Conservation (phyloP, 495 filamentous ascomycete species). For the Oidiodendron maius region DNA sequence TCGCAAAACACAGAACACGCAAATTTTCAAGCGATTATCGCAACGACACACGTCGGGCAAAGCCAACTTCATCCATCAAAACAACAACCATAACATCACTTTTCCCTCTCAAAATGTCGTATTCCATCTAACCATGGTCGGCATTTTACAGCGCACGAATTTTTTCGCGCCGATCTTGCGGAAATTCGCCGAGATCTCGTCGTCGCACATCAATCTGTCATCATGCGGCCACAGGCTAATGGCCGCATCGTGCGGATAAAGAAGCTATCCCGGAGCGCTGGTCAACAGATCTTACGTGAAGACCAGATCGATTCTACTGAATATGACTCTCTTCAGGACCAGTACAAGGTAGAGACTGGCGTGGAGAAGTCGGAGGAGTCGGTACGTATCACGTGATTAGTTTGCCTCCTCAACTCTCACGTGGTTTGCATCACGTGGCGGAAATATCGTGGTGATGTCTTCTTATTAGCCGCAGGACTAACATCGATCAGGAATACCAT, state of each 20-base stretch:
- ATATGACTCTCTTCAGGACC: conserved; percentile 40
- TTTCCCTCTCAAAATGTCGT: background rate
- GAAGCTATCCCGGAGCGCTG: conserved; percentile 85
- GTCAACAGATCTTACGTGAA: conserved; percentile 79
- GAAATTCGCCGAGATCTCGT: conserved; percentile 19
- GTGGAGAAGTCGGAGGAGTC: conserved; percentile 96
- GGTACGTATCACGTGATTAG: conserved; percentile 65
- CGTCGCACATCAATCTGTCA: conserved; percentile 39
- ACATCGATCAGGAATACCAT: conserved; percentile 82
- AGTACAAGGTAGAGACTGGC: conserved; percentile 80
- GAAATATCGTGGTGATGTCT: conserved; percentile 16
- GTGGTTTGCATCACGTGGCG: conserved; percentile 19
- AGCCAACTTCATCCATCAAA: conserved; percentile 13
- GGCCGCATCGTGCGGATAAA: conserved; percentile 75
- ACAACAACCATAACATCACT: conserved; percentile 2
- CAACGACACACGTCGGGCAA: conserved; percentile 1
- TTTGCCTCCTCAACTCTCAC: background rate
- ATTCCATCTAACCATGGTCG: conserved; percentile 36
- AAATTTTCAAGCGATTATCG: background rate
- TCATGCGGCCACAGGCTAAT: conserved; percentile 41
- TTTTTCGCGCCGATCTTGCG: conserved; percentile 37
- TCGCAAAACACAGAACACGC: background rate
- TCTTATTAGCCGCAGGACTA: conserved; percentile 14
- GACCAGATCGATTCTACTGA: conserved; percentile 77
- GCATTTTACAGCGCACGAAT: conserved; percentile 34